Percentiles rank a stretch among this genome's conserved stretches.
These are phyloP conservation scores for Haplosporangium sp. DNA, from an alignment of 371 early-diverging fungal species.

Conservation along the genomic window DNA sequence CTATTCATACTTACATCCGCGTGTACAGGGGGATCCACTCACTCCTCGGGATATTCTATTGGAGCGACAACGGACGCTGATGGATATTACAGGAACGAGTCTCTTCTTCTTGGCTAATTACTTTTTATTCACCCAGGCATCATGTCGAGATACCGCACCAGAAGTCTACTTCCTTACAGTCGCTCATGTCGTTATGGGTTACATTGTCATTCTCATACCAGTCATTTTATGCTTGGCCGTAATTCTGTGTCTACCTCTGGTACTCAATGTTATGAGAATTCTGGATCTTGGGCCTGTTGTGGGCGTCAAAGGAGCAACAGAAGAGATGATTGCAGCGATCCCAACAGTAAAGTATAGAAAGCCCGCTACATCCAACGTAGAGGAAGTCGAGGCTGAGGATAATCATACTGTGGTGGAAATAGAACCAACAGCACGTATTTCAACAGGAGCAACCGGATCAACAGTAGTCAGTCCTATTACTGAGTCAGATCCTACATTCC, in stretches of 20 bases:
- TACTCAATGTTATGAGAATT: conserved; percentile 65
- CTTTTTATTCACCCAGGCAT: conserved; percentile 68
- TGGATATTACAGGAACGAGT: conserved; percentile 73
- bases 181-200: conserved; percentile 72
- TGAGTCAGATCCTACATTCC: not conserved
- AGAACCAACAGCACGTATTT: not conserved
- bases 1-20: conserved; percentile 40
- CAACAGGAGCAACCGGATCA: not conserved
- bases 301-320: conserved; percentile 72
- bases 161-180: conserved; percentile 71
- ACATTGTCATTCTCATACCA: conserved; percentile 74
- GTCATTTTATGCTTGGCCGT: conserved; percentile 71
- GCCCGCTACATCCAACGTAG: conserved; percentile 4
- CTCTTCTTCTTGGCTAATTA: conserved; percentile 82
- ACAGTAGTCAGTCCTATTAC: not conserved
- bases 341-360: conserved; percentile 59
- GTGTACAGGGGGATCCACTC: conserved; percentile 33
- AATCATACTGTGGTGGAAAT: conserved; percentile 5
- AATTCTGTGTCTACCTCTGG: conserved; percentile 75
- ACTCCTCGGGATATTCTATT: conserved; percentile 35
- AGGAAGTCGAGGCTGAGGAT: not conserved
- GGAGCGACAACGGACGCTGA: conserved; percentile 60
- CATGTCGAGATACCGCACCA: conserved; percentile 65
- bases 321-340: conserved; percentile 68
- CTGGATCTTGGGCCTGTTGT: conserved; percentile 64